Conservation (phyloP, 345 rosid species). For the Brassica incana region DNA sequence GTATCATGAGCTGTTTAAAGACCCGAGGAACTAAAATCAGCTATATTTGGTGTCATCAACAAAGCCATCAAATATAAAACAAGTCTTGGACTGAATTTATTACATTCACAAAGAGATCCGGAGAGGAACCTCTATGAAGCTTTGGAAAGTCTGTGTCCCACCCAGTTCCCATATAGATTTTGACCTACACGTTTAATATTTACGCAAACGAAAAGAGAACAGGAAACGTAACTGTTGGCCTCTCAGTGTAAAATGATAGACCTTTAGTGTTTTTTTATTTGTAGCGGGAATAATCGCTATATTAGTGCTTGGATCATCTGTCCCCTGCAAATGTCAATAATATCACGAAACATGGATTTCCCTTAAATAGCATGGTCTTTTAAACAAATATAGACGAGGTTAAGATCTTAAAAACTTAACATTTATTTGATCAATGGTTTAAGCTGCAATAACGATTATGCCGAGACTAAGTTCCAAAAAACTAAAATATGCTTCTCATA, state of each 20-base stretch:
- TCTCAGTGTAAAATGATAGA: not conserved
- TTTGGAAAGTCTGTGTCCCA: not conserved
- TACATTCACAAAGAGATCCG: not conserved
- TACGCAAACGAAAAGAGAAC: not conserved
- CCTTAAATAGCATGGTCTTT: no score
- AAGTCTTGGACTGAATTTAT: not conserved
- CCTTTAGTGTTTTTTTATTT: not conserved
- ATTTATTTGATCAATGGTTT: not conserved
- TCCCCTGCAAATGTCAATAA: not conserved
- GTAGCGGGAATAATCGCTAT: not conserved
- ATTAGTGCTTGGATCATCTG: not conserved
- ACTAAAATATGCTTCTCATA: not conserved
- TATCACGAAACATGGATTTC: not conserved
- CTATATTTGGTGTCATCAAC: not conserved
- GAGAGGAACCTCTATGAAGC: not conserved
- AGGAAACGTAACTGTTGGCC: not conserved
- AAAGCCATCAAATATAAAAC: not conserved
- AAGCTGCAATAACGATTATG: not conserved
- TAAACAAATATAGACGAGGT: not conserved
- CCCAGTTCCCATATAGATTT: conserved; percentile 7
- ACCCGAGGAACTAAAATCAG: not conserved
- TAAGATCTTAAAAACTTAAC: not conserved
- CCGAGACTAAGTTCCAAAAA: not conserved
- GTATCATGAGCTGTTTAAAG: not conserved
- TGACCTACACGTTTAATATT: not conserved